These are phyloP conservation scores for Hypomontagnella monticulosa DNA, from an alignment of 495 filamentous ascomycete genomes.

Conservation along the genomic window DNA sequence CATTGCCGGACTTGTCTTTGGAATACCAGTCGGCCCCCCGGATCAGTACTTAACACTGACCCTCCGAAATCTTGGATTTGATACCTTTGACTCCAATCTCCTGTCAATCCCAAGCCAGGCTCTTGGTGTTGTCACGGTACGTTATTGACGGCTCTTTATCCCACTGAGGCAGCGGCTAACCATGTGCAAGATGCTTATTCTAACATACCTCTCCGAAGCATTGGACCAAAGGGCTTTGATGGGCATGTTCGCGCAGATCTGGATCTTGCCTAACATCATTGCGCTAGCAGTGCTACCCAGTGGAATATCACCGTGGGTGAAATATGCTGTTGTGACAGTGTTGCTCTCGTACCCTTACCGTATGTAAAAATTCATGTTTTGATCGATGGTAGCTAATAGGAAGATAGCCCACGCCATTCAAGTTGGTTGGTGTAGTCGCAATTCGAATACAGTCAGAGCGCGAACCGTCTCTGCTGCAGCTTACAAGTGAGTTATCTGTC, in stretches of 20 bases:
- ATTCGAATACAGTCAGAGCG: conserved; percentile 68
- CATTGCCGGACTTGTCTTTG: conserved; percentile 65
- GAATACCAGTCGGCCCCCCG: conserved; percentile 63
- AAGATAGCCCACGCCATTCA: conserved; percentile 55
- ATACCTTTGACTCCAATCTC: conserved; percentile 74
- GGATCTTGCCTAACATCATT: conserved; percentile 63
- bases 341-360: conserved; percentile 52
- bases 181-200: conserved; percentile 44
- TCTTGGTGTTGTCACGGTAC: conserved; percentile 11
- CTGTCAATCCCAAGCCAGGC: conserved; percentile 67
- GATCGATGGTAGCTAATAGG: conserved; percentile 46
- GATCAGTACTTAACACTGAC: conserved; percentile 70
- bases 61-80: conserved; percentile 68
- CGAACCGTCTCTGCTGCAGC: conserved; percentile 57
- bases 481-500: conserved; percentile 23
- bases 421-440: conserved; percentile 66
- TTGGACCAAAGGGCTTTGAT: conserved; percentile 64
- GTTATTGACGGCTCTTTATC: conserved; percentile 13
- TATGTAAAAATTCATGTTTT: conserved; percentile 35
- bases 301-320: conserved; percentile 53
- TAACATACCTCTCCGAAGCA: conserved; percentile 66
- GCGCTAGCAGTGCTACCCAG: conserved; percentile 56
- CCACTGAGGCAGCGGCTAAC: conserved; percentile 18
- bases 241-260: conserved; percentile 61
- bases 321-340: conserved; percentile 59